phyloP scores from a whole-genome alignment of 2,329 filamentous ascomycete species.

The Cordyceps javanica region DNA sequence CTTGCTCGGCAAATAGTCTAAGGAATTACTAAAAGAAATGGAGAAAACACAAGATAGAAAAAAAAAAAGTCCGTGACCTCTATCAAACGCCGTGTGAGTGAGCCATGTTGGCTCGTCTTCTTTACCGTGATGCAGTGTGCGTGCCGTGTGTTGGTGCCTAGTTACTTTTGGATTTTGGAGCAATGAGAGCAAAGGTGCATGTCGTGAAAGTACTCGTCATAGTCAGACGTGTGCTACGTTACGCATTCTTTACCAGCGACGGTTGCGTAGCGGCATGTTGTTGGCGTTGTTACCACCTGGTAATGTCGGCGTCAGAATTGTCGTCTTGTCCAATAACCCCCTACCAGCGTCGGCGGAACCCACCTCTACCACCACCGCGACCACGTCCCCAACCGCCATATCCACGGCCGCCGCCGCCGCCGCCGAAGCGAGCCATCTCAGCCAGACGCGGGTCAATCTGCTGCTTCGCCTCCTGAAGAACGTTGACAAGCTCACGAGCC shows the following conservation, averaged over 20 bases:
- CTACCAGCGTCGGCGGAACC: slow-evolving; percentile 29
- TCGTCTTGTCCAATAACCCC: slow-evolving; percentile 17
- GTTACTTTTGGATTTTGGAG: slow-evolving; percentile 7
- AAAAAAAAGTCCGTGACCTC: slow-evolving; percentile 21
- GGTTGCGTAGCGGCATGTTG: slow-evolving; percentile 42
- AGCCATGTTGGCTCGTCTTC: slow-evolving; percentile 14
- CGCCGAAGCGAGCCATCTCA: slow-evolving; percentile 92
- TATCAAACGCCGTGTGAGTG: slow-evolving; percentile 26
- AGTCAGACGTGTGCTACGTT: slow-evolving; percentile 7
- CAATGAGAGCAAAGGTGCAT: slow-evolving; percentile 8
- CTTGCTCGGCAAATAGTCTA: slow-evolving; percentile 12
- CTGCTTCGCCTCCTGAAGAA: slow-evolving; percentile 92
- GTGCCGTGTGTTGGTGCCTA: background rate
- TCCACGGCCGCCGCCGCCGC: slow-evolving; percentile 72
- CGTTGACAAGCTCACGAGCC: slow-evolving; percentile 90
- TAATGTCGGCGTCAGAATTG: slow-evolving; percentile 21
- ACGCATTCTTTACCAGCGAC: slow-evolving; percentile 40
- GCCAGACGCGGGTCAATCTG: slow-evolving; percentile 91
- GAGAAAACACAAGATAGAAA: background rate
- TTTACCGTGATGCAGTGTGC: slow-evolving; percentile 12
- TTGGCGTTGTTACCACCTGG: slow-evolving; percentile 43
- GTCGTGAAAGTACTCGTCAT: slow-evolving; percentile 4
- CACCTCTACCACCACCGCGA: slow-evolving; percentile 50
- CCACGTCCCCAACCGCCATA: slow-evolving; percentile 67
- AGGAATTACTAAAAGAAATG: slow-evolving; percentile 8